Evolutionary conservation across 1,284 basidiomycete species (phyloP).

Genomic region (Phylloboletellus chloephorus): DNA sequence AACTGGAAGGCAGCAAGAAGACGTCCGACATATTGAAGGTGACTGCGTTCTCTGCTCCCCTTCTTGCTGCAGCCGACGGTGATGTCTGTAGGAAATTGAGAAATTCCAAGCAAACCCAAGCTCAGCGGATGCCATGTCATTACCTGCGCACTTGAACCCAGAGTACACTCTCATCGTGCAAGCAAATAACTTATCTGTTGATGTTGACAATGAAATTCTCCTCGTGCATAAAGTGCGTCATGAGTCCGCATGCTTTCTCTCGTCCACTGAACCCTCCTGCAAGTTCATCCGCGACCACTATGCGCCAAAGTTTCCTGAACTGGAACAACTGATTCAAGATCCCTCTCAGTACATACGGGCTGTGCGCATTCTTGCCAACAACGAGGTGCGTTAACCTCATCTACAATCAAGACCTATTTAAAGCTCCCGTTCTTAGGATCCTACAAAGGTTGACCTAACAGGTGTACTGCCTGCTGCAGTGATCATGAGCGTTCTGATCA

Average conservation of each 20-base stretch:
- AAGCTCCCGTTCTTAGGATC: constrained; percentile 46
- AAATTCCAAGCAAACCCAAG: constrained; percentile 77
- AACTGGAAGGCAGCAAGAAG: constrained; percentile 79
- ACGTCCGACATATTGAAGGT: constrained; percentile 85
- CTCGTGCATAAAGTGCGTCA: constrained; percentile 85
- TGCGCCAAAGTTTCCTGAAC: constrained; percentile 90
- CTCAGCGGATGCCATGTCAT: constrained; percentile 70
- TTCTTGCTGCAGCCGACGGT: background rate
- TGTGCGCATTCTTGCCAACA: constrained; percentile 85
- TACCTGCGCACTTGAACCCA: constrained; percentile 85
- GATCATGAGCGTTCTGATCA: constrained; percentile 94
- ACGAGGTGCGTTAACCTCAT: constrained; percentile 45
- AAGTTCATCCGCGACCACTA: constrained; percentile 99
- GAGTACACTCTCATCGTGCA: constrained; percentile 97
- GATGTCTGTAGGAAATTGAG: constrained; percentile 70
- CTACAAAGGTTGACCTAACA: constrained; percentile 76
- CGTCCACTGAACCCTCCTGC: constrained; percentile 12
- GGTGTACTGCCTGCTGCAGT: constrained; percentile 86
- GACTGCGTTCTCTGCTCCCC: constrained; percentile 18
- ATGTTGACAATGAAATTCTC: constrained; percentile 97
- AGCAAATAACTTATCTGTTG: constrained; percentile 97
- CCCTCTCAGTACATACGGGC: constrained; percentile 91
- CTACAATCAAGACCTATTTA: background rate
- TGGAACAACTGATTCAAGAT: constrained; percentile 91
- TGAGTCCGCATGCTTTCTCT: constrained; percentile 32